phyloP scores from a whole-genome alignment of 2,329 filamentous ascomycete species.

The Davidsoniella australis region DNA sequence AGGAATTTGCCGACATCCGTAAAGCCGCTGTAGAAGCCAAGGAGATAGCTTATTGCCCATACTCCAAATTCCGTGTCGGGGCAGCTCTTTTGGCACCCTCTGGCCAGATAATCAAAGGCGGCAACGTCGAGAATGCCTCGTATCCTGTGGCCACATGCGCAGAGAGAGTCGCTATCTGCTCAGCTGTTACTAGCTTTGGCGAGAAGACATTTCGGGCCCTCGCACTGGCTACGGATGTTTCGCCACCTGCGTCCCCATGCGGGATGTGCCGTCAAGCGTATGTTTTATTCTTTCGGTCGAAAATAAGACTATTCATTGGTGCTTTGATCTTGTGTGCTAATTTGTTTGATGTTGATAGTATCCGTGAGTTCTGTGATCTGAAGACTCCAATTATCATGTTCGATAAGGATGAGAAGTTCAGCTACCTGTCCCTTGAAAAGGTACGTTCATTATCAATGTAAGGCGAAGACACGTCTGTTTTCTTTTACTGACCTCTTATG shows the following conservation, averaged over 20 bases:
- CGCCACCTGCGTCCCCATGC: slow-evolving; percentile 57
- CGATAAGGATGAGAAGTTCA: slow-evolving; percentile 58
- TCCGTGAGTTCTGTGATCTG: slow-evolving; percentile 58
- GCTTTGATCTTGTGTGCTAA: slow-evolving; percentile 3
- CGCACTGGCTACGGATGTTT: slow-evolving; percentile 69
- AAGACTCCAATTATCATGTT: slow-evolving; percentile 79
- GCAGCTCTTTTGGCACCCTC: slow-evolving; percentile 50
- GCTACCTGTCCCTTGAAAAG: slow-evolving; percentile 53
- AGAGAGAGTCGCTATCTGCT: slow-evolving; percentile 75
- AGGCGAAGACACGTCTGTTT: background rate
- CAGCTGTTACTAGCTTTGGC: slow-evolving; percentile 46
- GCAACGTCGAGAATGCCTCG: slow-evolving; percentile 82
- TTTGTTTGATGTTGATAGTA: slow-evolving; percentile 28
- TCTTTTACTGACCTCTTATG: background rate
- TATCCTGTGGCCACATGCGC: slow-evolving; percentile 95
- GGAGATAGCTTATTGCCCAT: slow-evolving; percentile 71
- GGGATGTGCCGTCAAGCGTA: slow-evolving; percentile 94
- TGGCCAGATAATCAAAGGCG: slow-evolving; percentile 36
- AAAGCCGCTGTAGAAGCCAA: slow-evolving; percentile 54
- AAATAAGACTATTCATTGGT: background rate
- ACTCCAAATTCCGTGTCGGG: slow-evolving; percentile 84
- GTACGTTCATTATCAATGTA: slow-evolving; percentile 22
- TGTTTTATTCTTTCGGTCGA: slow-evolving; percentile 20
- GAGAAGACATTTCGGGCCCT: slow-evolving; percentile 52
- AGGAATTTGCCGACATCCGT: slow-evolving; percentile 49